Evolutionary conservation across 2,329 filamentous ascomycete genomes (phyloP), one percentile per base, ranked within the genome.

Genomic region (Colletotrichum cuscutae): DNA sequence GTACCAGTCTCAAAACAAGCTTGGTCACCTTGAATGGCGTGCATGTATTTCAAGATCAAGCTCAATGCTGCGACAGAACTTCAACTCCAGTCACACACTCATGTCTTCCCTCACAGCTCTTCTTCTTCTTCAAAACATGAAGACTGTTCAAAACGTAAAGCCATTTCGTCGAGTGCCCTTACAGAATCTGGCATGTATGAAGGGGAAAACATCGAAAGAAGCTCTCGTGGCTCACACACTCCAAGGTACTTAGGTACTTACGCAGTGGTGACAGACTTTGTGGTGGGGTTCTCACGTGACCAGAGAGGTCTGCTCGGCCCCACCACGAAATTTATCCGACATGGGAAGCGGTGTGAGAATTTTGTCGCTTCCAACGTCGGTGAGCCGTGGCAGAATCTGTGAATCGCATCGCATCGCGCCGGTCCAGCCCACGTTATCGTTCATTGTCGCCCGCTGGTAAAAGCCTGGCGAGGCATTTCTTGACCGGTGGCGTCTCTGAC

Each of bases 321-420:
- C 60, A 65, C 66, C 19, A 24, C 9, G 4, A 42, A 57, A 56
- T 73, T 73, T 57, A 65, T 73, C 71, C 61, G 71, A 71, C 46
- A 71, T 58, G 71, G 61, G 68, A 71, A 80, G 81, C 81, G 81
- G 81, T 82, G 81, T 81, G 77, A 82, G 78, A 82, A 82, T 82
- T 83, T 82, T 82, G 62, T 65, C 62, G 28, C 12, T 65, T 53
- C 35, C 62, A 65, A 57, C 62, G 75, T 82, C 81, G 81, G 81
- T 83, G 79, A 83, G 76, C 65, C 76, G 76, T 78, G 82, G 82
- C 82, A 83, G 82, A 83, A 83, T 83, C 76, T 65, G 68, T 75
- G 71, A 74, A 75, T 71, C 42, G 71, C 71, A 71, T 71, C 73
- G 71, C 67, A 59, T 32, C 54, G 42, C 58, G 32, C 53, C 56